A percentile compares a stretch with the other conserved stretches of the same genome.
phyloP scores from a whole-genome alignment of 1,284 basidiomycete genomes.

The Salmacisia buchloeana region DNA sequence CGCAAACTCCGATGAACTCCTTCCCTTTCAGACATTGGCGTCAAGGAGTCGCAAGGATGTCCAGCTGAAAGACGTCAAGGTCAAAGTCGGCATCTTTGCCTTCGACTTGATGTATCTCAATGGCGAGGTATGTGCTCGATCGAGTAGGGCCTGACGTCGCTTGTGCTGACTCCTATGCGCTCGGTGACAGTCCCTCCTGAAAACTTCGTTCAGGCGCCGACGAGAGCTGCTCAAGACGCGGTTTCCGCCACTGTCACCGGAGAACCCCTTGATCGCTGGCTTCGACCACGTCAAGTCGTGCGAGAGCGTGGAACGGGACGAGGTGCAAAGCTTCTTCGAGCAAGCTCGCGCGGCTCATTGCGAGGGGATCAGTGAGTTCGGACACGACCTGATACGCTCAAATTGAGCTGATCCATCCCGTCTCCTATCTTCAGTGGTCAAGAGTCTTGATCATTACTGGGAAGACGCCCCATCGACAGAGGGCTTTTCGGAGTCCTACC shows the following conservation, averaged over 20 bases:
- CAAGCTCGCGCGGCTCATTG: slow-evolving; percentile 72
- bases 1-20: slow-evolving; percentile 25
- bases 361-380: slow-evolving; percentile 65
- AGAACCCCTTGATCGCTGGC: slow-evolving; percentile 58
- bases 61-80: slow-evolving; percentile 41
- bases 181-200: slow-evolving; percentile 62
- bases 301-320: slow-evolving; percentile 64
- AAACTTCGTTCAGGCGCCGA: slow-evolving; percentile 67
- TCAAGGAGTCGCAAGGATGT: slow-evolving; percentile 44
- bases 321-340: slow-evolving; percentile 71
- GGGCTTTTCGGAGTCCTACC: neutral
- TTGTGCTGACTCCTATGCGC: neutral
- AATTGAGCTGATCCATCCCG: neutral
- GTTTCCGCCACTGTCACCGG: slow-evolving; percentile 47
- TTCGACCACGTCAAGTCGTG: slow-evolving; percentile 73
- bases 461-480: slow-evolving; percentile 5
- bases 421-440: slow-evolving; percentile 60
- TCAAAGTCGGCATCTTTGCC: slow-evolving; percentile 44
- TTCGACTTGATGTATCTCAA: slow-evolving; percentile 45
- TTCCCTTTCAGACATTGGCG: slow-evolving; percentile 43
- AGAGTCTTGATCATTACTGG: slow-evolving; percentile 58
- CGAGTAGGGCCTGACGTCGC: neutral
- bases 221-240: slow-evolving; percentile 62
- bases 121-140: slow-evolving; percentile 49
- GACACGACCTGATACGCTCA: neutral